Evolutionary conservation across 2,329 filamentous ascomycete species (phyloP).

Genomic region (Dactylonectria estremocensis): DNA sequence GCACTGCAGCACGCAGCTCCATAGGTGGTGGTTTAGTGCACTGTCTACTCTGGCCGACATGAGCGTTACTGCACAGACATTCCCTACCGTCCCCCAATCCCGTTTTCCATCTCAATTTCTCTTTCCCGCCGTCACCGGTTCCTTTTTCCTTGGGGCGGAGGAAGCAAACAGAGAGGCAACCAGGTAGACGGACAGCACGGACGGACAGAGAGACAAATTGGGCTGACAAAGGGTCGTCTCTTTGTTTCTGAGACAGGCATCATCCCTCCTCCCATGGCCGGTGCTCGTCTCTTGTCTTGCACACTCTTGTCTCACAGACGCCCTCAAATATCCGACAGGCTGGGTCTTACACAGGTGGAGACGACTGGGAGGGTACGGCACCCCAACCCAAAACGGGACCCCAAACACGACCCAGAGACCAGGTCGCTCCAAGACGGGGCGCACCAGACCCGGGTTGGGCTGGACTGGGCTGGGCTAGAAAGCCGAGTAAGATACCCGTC

Average conservation of each 20-base stretch:
- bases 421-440: constrained; percentile 25
- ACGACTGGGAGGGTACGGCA: constrained; percentile 15
- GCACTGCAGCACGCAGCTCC: no score
- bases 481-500: constrained; percentile 50
- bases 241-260: background rate
- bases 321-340: constrained; percentile 26
- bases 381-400: constrained; percentile 10
- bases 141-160: background rate
- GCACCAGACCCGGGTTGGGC: constrained; percentile 24
- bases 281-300: background rate
- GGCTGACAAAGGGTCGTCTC: background rate
- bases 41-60: no score
- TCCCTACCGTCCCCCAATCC: no score
- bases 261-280: constrained; percentile 10
- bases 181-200: background rate
- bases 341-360: constrained; percentile 15
- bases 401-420: constrained; percentile 15
- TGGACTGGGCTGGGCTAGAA: constrained; percentile 39
- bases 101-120: no score
- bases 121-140: background rate
- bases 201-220: background rate
- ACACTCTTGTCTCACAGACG: background rate
- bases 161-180: background rate
- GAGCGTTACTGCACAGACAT: no score
- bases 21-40: background rate